These are phyloP conservation scores for Brassica cretica DNA, from an alignment of 345 rosid species.

Conservation along the genomic window DNA sequence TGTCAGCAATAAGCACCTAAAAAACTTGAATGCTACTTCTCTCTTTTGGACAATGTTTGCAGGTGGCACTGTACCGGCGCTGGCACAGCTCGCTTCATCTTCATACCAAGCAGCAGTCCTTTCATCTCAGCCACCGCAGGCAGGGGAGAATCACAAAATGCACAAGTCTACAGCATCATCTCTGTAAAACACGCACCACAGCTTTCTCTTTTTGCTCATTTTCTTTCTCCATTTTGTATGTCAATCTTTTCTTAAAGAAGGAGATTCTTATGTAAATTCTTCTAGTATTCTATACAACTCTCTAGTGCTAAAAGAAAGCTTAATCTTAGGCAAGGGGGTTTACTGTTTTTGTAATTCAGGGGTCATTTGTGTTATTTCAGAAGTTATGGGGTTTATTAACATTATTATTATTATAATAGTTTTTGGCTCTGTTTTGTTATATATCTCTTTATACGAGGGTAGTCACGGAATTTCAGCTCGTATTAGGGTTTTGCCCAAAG, in stretches of 20 bases:
- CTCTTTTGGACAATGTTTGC: conserved; percentile 19
- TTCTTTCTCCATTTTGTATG: conserved; percentile 11
- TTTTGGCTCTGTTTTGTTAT: not conserved
- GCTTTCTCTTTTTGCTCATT: not conserved
- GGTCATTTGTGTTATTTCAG: not conserved
- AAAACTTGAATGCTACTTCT: conserved; percentile 10
- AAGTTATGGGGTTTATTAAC: conserved; percentile 10
- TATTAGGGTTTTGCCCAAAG: conserved; percentile 8
- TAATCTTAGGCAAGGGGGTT: not conserved
- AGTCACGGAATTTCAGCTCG: conserved; percentile 3
- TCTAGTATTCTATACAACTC: conserved; percentile 10
- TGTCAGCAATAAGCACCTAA: conserved; percentile 1
- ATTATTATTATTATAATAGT: not conserved
- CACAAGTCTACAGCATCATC: conserved; percentile 60
- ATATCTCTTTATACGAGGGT: conserved; percentile 14
- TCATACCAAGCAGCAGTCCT: conserved; percentile 69
- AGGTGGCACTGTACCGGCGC: conserved; percentile 87
- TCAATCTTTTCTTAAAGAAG: not conserved
- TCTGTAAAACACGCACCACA: conserved; percentile 39
- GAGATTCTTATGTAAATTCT: conserved; percentile 19
- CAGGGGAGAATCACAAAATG: conserved; percentile 52
- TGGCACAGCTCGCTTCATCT: conserved; percentile 84
- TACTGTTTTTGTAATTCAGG: not conserved
- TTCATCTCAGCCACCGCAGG: conserved; percentile 47
- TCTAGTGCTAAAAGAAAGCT: conserved; percentile 1